Conservation (phyloP, 2,329 filamentous ascomycete species). For the Neurospora sp. region DNA sequence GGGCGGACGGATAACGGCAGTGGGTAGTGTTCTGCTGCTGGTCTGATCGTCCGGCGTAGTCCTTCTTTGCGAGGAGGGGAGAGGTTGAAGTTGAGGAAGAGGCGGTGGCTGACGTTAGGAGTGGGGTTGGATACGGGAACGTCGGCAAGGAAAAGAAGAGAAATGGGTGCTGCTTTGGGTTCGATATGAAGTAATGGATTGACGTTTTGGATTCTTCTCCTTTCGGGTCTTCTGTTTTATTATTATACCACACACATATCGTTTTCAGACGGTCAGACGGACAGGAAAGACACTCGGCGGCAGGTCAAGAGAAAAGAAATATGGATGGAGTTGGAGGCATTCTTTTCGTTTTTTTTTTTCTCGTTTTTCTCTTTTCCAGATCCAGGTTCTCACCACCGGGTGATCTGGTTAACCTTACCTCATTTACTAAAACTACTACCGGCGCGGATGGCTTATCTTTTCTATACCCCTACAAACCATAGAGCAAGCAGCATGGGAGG, state of each 20-base stretch:
- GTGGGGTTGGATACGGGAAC: background rate
- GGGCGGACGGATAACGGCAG: slow-evolving; percentile 24
- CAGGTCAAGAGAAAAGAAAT: background rate
- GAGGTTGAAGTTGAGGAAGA: background rate
- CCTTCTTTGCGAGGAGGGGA: background rate
- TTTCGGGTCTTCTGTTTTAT: background rate
- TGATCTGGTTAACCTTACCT: background rate
- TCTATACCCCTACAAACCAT: background rate
- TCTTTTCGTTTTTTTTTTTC: background rate
- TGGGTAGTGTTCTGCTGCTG: background rate
- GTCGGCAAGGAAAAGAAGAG: background rate
- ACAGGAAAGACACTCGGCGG: background rate
- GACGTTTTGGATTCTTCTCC: background rate
- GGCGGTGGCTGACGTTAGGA: background rate
- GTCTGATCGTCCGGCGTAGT: background rate
- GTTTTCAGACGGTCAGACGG: background rate
- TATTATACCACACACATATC: background rate
- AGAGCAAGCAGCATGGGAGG: background rate
- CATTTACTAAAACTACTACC: background rate
- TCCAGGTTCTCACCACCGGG: background rate
- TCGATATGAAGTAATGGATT: background rate
- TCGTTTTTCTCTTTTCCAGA: background rate
- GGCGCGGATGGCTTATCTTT: background rate
- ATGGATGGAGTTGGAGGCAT: background rate
- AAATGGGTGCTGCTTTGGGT: no score